A percentile compares a stretch with the other conserved stretches of the same genome.
Evolutionary conservation across 164 flowering plant genomes (phyloP).

Genomic region (Buxus sempervirens): DNA sequence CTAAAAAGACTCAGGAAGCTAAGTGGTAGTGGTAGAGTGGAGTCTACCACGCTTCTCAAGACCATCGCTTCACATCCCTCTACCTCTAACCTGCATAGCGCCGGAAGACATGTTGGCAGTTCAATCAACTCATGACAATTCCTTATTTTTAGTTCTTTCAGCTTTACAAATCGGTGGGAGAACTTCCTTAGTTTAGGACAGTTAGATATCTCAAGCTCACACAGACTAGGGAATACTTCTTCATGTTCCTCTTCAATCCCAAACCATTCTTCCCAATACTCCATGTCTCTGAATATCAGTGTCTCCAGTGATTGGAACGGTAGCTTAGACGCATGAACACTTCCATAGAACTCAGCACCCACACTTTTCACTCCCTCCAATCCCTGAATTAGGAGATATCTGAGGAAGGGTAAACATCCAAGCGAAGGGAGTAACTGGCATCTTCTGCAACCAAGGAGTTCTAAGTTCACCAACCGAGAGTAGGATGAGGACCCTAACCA

Average conservation of each 20-base stretch:
- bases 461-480: background rate
- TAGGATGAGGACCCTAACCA: constrained; percentile 18
- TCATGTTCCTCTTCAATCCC: background rate
- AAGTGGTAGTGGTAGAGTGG: too few relatives aligned
- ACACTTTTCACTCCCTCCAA: background rate
- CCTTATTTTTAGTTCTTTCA: background rate
- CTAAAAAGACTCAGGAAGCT: too few relatives aligned
- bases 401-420: constrained; percentile 25
- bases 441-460: constrained; percentile 6
- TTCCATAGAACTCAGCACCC: background rate
- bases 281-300: background rate
- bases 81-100: background rate
- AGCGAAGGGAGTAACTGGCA: constrained; percentile 26
- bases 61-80: too few relatives aligned
- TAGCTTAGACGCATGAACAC: too few relatives aligned
- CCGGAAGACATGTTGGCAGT: background rate
- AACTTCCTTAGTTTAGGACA: constrained; percentile 14
- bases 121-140: background rate
- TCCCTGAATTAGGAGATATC: background rate
- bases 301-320: too few relatives aligned
- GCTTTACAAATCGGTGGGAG: constrained; percentile 3
- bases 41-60: too few relatives aligned
- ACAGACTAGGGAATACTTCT: constrained; percentile 7
- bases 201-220: constrained; percentile 3
- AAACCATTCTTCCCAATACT: constrained; percentile 8